phyloP scores from a whole-genome alignment of 805 yeast genomes.

The Barnettozyma siamensis region DNA sequence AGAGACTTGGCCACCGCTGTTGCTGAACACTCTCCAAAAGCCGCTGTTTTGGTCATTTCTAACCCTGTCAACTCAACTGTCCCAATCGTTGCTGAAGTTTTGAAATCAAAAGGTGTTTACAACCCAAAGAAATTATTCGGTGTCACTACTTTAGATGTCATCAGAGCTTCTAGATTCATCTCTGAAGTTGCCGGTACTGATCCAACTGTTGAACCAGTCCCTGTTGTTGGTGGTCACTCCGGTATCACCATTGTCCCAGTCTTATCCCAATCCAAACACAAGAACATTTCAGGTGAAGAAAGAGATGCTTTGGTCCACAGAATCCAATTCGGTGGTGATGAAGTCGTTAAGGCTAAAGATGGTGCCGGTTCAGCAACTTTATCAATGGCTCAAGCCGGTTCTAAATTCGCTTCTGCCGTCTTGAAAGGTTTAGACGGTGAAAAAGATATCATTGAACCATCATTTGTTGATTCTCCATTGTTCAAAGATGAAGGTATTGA shows the following conservation, averaged over 20 bases:
- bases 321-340: constrained; percentile 95
- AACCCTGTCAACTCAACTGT: constrained; percentile 94
- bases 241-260: constrained; percentile 93
- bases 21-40: constrained; percentile 65
- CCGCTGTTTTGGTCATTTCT: constrained; percentile 76
- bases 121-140: constrained; percentile 76
- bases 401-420: constrained; percentile 62
- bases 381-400: constrained; percentile 92
- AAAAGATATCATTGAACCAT: constrained; percentile 57
- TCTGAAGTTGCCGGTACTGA: constrained; percentile 21
- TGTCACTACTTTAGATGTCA: constrained; percentile 82
- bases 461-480: constrained; percentile 76
- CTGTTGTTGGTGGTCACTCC: constrained; percentile 92
- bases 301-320: constrained; percentile 69
- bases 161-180: constrained; percentile 67
- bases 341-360: constrained; percentile 87
- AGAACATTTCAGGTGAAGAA: constrained; percentile 55
- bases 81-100: constrained; percentile 79
- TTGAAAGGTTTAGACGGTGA: constrained; percentile 61
- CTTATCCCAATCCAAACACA: constrained; percentile 78
- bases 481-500: constrained; percentile 83
- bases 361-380: constrained; percentile 93
- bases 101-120: constrained; percentile 59
- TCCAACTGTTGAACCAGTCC: constrained; percentile 39
- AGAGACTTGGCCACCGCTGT: constrained; percentile 67